Base-by-base conservation (phyloP, 2,329 filamentous ascomycete genomes). In the Neofusicoccum laricinum region DNA sequence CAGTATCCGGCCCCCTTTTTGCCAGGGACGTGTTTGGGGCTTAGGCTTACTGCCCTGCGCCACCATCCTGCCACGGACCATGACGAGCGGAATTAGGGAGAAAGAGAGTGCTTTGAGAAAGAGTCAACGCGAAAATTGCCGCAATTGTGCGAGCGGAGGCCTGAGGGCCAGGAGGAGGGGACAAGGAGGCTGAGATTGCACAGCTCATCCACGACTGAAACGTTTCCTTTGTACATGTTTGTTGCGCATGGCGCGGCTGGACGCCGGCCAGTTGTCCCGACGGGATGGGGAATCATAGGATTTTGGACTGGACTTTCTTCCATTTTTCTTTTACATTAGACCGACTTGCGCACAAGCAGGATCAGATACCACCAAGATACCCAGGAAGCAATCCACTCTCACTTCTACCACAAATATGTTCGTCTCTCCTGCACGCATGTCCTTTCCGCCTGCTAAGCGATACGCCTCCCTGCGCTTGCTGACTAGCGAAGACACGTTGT, bases 11-110 rank as follows among this genome's bases (percentile, higher is more conserved):
- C 15, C 21, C 40, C 51, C 51, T n/a, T 30, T 51, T 51, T 19
- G 25, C 11, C 32, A n/a, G 32, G 34, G 25, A 12, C 17, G 50
- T 40, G 50, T 53, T 53, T 43, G 55, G 55, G 55, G 55, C 55
- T 59, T 40, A 36, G 55, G 55, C 55, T 59, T 59, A 59, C 41
- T n/a, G 15, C 25, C 15, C 40, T 21, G 53, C 53, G 38, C 55
- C 40, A 34, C 11, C 36, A 11, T 10, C 11, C 53, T n/a, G 11
- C 40, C 25, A 34, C 17, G 36, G 19, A 34, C 5, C 4, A 58
- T 8, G 21, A n/a, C 7, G 30, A 10, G 21, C n/a, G 38, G 38
- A 14, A 10, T 14, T 6, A 14, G 36, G 11, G 21, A 43, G 51
- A 57, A 43, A 36, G 40, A 46, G 1, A 19, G 30, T 45, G 55